Percentiles rank a stretch among this genome's conserved stretches.
Conservation (phyloP, 371 early-diverging fungal species). For the Mucor ambiguus region DNA sequence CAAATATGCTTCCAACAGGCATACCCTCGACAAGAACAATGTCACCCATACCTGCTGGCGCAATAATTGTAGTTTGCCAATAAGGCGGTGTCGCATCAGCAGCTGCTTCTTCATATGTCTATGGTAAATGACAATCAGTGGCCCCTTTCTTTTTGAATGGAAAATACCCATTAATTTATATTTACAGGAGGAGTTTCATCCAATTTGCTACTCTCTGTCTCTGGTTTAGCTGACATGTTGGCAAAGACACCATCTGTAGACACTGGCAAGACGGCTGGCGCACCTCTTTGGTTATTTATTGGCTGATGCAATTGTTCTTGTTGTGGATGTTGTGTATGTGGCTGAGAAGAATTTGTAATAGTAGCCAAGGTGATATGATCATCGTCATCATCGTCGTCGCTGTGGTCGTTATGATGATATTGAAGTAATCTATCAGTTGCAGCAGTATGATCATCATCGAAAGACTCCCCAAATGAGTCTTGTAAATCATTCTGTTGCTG, state of each 20-base stretch:
- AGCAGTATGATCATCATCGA: conserved; percentile 15
- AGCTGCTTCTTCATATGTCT: conserved; percentile 67
- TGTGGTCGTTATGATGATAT: not conserved
- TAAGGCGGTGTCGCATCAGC: conserved; percentile 67
- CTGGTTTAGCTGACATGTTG: conserved; percentile 63
- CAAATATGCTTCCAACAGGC: conserved; percentile 62
- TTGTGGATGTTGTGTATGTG: not conserved
- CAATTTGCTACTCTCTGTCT: conserved; percentile 37
- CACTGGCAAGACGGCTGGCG: not conserved
- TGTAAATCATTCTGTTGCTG: conserved; percentile 27
- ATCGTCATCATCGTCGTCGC: conserved; percentile 1
- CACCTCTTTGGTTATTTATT: not conserved
- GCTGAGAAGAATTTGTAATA: conserved; percentile 20
- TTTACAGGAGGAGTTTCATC: conserved; percentile 49
- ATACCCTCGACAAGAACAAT: conserved; percentile 65
- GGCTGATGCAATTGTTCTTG: not conserved
- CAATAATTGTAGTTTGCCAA: conserved; percentile 62
- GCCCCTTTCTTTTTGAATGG: not conserved
- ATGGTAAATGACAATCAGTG: not conserved
- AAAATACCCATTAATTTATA: conserved; percentile 10
- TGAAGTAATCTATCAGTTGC: conserved; percentile 8
- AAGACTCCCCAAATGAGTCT: conserved; percentile 27
- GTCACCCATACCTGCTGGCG: conserved; percentile 60
- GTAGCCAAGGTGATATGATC: not conserved
- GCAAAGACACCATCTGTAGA: conserved; percentile 65